phyloP scores from a whole-genome alignment of 2,329 filamentous ascomycete species.

The Scytalidium sp. region DNA sequence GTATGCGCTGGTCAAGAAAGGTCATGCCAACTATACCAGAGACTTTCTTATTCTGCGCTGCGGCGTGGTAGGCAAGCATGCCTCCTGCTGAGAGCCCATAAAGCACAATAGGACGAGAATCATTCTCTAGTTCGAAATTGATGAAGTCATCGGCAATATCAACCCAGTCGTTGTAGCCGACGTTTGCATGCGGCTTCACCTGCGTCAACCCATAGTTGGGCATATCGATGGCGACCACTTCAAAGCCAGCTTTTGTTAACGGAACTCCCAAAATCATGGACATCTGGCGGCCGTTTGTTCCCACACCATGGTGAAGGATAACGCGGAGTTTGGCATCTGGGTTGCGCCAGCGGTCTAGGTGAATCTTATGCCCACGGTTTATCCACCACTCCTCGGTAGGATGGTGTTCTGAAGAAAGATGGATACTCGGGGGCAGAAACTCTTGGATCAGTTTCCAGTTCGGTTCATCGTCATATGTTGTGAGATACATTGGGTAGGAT shows the following conservation, averaged over 20 bases:
- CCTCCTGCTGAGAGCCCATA: constrained; percentile 5
- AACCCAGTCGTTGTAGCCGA: constrained; percentile 6
- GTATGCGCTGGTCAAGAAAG: constrained; percentile 3
- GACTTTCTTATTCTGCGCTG: constrained; percentile 8
- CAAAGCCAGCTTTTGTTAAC: constrained; percentile 6
- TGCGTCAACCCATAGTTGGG: constrained; percentile 7
- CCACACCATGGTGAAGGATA: constrained; percentile 6
- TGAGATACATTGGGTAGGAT: not conserved
- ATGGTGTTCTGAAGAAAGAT: not conserved
- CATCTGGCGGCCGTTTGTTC: constrained; percentile 8
- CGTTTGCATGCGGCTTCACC: constrained; percentile 2
- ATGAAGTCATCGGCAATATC: constrained; percentile 7
- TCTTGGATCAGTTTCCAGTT: not conserved
- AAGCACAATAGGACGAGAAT: constrained; percentile 6
- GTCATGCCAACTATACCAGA: constrained; percentile 7
- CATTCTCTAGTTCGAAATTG: constrained; percentile 7
- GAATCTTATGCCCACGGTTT: constrained; percentile 6
- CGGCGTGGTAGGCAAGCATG: constrained; percentile 6
- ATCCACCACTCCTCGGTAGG: constrained; percentile 8
- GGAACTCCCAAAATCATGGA: constrained; percentile 6
- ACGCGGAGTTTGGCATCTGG: constrained; percentile 5
- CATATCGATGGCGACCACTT: constrained; percentile 9
- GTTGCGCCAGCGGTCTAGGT: constrained; percentile 7
- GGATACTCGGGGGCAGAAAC: not conserved
- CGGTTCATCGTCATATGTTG: not conserved